Evolutionary conservation across 108 stramenopile genomes (phyloP), one percentile per base, ranked within the genome.

Genomic region (Bacterosira constricta): DNA sequence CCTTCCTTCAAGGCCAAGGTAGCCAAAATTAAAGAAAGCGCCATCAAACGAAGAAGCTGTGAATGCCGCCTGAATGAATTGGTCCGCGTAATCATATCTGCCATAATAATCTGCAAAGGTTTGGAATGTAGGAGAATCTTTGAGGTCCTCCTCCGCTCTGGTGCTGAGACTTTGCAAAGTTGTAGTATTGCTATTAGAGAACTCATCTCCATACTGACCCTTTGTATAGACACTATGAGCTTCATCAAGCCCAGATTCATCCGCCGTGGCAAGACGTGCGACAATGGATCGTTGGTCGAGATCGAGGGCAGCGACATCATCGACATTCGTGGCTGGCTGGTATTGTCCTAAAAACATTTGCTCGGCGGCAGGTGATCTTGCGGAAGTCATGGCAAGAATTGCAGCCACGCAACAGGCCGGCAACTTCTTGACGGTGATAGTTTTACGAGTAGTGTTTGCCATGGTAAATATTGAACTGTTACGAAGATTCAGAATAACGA

Each of bases 81-180:
- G 65, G 39, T 66, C 57, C 29, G 65, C 65, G 56, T 66, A 66
- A 31, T 66, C 65, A 57, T 6, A 32, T 27, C 23, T 10, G 27
- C 57, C 57, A 35, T 58, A 66, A 59, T 59, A 66, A 15, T 66
- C 56, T 26, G 32, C 55, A 39, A 66, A 66, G 27, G 54, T 56
- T 23, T 66, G 30, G n/a, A 59, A 66, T n/a, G 61, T 62, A 21
- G 69, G 23, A 27, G 62, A 71, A 20, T 50, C 34, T 15, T 30
- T 23, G 34, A 63, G 42, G n/a, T 35, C 42, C 61, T 62, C 61
- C 20, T 44, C 41, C 1, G 61, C 61, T 2, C 18, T 23, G n/a
- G 42, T 44, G 6, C 61, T 62, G 17, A 62, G 44, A 30, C 42
- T 21, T 27, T 44, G 25, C 42, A 62, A 17, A n/a, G 61, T 62